Evolutionary conservation across 805 yeast species (phyloP).

Genomic region (Sugiyamaella smithiae): DNA sequence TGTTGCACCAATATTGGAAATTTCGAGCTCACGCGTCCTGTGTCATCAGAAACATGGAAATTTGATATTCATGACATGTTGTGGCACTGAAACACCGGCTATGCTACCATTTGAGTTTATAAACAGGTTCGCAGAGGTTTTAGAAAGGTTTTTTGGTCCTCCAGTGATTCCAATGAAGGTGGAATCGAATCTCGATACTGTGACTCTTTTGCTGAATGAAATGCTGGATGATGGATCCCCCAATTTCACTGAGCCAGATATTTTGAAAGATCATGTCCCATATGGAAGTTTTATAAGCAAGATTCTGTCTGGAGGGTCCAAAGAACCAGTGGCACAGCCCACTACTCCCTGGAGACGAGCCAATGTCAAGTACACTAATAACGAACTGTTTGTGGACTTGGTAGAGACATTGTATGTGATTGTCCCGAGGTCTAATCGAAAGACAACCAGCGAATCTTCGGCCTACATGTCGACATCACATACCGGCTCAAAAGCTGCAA

Average conservation of each 20-base stretch:
- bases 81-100: constrained; percentile 42
- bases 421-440: constrained; percentile 35
- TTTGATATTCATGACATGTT: constrained; percentile 31
- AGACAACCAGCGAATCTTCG: constrained; percentile 17
- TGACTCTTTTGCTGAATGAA: constrained; percentile 69
- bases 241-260: constrained; percentile 65
- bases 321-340: constrained; percentile 6
- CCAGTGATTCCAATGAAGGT: constrained; percentile 58
- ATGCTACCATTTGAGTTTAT: constrained; percentile 55
- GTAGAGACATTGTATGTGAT: constrained; percentile 62
- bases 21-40: constrained; percentile 31
- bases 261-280: constrained; percentile 68
- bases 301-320: constrained; percentile 43
- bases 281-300: constrained; percentile 54
- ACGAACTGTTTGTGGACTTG: constrained; percentile 84
- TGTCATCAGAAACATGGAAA: constrained; percentile 28
- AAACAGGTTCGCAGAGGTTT: constrained; percentile 46
- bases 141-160: constrained; percentile 57
- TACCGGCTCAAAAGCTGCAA: constrained; percentile 14
- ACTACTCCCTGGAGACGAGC: constrained; percentile 62
- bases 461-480: constrained; percentile 24
- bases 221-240: constrained; percentile 79
- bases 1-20: constrained; percentile 22
- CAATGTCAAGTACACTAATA: constrained; percentile 67
- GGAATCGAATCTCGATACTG: constrained; percentile 65